These are phyloP conservation scores for Camellia oleifera DNA, from an alignment of 179 eudicot species.

Conservation along the genomic window DNA sequence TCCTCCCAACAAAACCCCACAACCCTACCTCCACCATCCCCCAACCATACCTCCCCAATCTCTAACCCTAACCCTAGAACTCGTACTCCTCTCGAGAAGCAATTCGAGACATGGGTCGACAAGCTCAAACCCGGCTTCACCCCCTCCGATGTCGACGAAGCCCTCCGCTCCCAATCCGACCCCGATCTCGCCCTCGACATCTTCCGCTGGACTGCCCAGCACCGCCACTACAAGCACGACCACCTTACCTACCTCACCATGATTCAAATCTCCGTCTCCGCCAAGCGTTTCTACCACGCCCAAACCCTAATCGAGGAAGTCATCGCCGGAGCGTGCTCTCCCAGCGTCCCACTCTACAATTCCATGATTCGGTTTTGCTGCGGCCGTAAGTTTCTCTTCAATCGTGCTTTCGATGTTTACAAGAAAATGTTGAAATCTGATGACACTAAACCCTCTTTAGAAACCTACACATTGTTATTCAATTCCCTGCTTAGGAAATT, in stretches of 20 bases:
- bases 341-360: conserved; percentile 53
- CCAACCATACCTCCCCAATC: conserved; percentile 23
- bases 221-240: conserved; percentile 65
- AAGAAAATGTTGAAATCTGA: conserved; percentile 53
- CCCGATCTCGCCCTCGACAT: conserved; percentile 85
- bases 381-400: conserved; percentile 50
- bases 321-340: conserved; percentile 74
- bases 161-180: conserved; percentile 64
- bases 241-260: conserved; percentile 67
- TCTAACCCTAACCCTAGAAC: conserved; percentile 32
- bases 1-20: conserved; percentile 15
- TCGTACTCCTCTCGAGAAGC: conserved; percentile 60
- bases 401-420: conserved; percentile 71
- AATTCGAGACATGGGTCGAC: conserved; percentile 73
- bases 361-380: conserved; percentile 63
- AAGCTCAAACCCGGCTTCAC: conserved; percentile 80
- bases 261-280: conserved; percentile 45
- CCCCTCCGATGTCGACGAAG: conserved; percentile 55
- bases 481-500: conserved; percentile 54
- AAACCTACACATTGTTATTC: conserved; percentile 62
- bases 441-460: conserved; percentile 52
- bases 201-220: conserved; percentile 85
- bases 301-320: conserved; percentile 72
- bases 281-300: conserved; percentile 51
- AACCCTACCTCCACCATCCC: conserved; percentile 5